Evolutionary conservation across 108 stramenopile species (phyloP).

Genomic region (Skeletonema menzelii): DNA sequence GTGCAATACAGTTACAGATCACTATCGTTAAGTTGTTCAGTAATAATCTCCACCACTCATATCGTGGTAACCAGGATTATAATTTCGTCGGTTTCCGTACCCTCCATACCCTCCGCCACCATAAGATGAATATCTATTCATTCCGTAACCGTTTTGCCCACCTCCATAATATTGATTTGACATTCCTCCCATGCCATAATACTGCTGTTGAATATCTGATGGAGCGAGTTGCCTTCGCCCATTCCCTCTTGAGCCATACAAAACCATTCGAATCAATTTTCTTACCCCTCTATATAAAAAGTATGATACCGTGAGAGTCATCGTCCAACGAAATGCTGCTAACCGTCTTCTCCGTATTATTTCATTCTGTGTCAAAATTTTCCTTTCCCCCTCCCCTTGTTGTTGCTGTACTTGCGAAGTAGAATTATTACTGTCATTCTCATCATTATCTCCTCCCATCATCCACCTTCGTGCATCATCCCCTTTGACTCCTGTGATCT

Average conservation of each 20-base stretch:
- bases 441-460: conserved; percentile 34
- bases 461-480: conserved; percentile 61
- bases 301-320: conserved; percentile 63
- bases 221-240: background rate
- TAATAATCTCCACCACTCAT: conserved; percentile 7
- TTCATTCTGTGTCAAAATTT: conserved; percentile 29
- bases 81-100: background rate
- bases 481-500: conserved; percentile 52
- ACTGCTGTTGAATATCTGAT: background rate
- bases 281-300: conserved; percentile 57
- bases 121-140: conserved; percentile 18
- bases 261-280: conserved; percentile 36
- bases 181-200: conserved; percentile 13
- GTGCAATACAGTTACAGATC: background rate
- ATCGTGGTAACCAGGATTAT: background rate
- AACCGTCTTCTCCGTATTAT: conserved; percentile 55
- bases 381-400: conserved; percentile 42
- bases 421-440: conserved; percentile 14
- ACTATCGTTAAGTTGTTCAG: background rate
- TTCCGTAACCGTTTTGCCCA: conserved; percentile 4
- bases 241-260: conserved; percentile 10
- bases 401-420: background rate
- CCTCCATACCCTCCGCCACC: conserved; percentile 4
- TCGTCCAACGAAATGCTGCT: conserved; percentile 70
- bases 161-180: conserved; percentile 19